These are phyloP conservation scores for Auriscalpium orientale DNA, from an alignment of 768 basidiomycete genomes.

Conservation along the genomic window DNA sequence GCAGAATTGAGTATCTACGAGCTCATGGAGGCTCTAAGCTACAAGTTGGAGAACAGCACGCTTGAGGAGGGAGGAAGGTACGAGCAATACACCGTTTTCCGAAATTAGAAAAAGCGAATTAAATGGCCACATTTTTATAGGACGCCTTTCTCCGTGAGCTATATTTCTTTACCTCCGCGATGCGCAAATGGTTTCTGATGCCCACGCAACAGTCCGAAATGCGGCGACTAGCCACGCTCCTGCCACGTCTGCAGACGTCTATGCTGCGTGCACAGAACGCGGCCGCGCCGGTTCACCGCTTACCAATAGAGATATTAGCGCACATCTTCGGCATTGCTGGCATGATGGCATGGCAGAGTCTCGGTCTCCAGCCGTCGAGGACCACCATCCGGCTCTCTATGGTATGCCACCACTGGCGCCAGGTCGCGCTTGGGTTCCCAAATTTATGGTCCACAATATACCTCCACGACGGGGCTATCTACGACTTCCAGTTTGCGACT, in stretches of 20 bases:
- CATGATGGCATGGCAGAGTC: neutral
- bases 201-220: constrained; percentile 6
- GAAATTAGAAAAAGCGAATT: too few species aligned
- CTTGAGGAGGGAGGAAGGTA: neutral
- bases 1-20: neutral
- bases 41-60: neutral
- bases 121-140: too few species aligned
- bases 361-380: constrained; percentile 3
- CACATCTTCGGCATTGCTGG: constrained; percentile 12
- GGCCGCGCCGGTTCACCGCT: constrained; percentile 3
- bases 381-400: constrained; percentile 11
- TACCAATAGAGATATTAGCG: constrained; percentile 12
- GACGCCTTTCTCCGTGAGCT: too few species aligned
- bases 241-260: constrained; percentile 10
- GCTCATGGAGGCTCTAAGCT: neutral
- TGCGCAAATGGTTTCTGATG: too few species aligned
- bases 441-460: constrained; percentile 14
- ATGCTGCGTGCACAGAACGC: constrained; percentile 12
- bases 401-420: constrained; percentile 15
- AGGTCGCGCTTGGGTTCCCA: constrained; percentile 14
- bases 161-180: neutral
- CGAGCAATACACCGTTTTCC: neutral
- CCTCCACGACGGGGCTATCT: constrained; percentile 13
- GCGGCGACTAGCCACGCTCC: constrained; percentile 7
- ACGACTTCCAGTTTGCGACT: constrained; percentile 13